These are phyloP conservation scores for Diplocarpon rosae DNA, from an alignment of 2,329 filamentous ascomycete genomes.

Conservation along the genomic window DNA sequence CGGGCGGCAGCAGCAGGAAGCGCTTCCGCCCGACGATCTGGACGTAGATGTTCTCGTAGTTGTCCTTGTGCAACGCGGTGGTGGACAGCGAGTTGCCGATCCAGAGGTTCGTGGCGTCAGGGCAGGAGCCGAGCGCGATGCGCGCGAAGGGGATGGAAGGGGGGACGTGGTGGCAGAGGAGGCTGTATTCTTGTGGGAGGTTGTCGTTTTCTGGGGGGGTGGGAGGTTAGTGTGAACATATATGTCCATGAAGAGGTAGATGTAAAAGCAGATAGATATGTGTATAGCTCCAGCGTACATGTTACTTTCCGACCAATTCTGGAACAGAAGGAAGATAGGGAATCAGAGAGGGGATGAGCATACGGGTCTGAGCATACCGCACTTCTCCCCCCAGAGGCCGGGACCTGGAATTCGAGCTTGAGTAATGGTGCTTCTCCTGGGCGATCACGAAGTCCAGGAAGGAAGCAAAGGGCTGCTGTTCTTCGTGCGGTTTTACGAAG, in stretches of 20 bases:
- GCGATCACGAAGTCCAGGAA: constrained; percentile 51
- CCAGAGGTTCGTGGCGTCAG: constrained; percentile 71
- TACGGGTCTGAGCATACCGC: constrained; percentile 66
- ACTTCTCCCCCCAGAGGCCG: constrained; percentile 34
- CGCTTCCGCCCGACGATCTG: constrained; percentile 64
- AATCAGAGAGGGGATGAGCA: constrained; percentile 20
- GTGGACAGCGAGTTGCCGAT: constrained; percentile 60
- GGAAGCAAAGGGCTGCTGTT: constrained; percentile 46
- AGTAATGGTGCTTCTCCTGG: constrained; percentile 37
- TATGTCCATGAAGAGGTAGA: neutral
- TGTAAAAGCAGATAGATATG: no score
- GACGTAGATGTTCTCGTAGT: constrained; percentile 78
- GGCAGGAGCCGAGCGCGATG: constrained; percentile 52
- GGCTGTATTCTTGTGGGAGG: constrained; percentile 58
- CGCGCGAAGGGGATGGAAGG: constrained; percentile 58
- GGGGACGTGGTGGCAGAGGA: constrained; percentile 53
- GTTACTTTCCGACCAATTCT: no score
- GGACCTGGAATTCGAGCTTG: neutral
- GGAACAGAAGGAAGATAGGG: neutral
- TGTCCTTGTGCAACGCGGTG: constrained; percentile 70
- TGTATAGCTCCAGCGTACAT: no score
- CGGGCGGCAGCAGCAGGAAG: constrained; percentile 63
- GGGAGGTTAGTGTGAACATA: neutral
- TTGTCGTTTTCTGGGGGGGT: constrained; percentile 65
- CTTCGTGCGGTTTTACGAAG: constrained; percentile 65